Conservation (phyloP, 2,329 filamentous ascomycete genomes). For the Spiromastix sp. region DNA sequence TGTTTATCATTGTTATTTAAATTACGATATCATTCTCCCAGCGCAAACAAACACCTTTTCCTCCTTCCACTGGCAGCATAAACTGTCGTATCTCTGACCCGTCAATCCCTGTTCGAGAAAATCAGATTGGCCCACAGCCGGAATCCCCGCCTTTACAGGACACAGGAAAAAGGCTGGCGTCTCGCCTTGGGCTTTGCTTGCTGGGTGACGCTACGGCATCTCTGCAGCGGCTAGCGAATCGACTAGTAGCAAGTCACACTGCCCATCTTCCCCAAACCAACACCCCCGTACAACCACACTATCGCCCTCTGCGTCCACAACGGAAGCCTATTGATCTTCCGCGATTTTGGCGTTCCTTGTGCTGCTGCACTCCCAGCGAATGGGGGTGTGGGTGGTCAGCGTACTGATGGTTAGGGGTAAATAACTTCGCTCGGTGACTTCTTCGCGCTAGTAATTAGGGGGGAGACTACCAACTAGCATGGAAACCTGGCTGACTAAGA, state of each 20-base stretch:
- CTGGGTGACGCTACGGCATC: constrained; percentile 6
- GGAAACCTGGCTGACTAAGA: background rate
- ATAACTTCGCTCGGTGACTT: too few species aligned
- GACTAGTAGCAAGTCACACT: constrained; percentile 4
- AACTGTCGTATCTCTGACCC: too few species aligned
- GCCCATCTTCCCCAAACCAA: too few species aligned
- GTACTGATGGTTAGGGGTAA: constrained; percentile 1
- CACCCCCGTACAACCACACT: constrained; percentile 4
- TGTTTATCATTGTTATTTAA: too few species aligned
- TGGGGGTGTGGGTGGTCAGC: background rate
- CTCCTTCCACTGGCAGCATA: too few species aligned
- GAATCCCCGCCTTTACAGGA: constrained; percentile 1
- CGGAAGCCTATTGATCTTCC: constrained; percentile 12
- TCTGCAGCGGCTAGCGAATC: constrained; percentile 11
- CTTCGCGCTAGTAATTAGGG: background rate
- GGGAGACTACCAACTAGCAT: constrained; percentile 2
- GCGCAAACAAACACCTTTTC: too few species aligned
- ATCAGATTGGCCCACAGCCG: constrained; percentile 3
- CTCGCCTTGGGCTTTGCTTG: too few species aligned
- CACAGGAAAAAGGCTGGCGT: background rate
- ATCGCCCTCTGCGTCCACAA: constrained; percentile 3
- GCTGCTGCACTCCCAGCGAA: constrained; percentile 4
- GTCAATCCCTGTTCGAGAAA: too few species aligned
- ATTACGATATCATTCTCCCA: too few species aligned
- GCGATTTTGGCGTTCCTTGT: constrained; percentile 12